phyloP scores from a whole-genome alignment of 495 filamentous ascomycete species.

The Thozetella sp. region DNA sequence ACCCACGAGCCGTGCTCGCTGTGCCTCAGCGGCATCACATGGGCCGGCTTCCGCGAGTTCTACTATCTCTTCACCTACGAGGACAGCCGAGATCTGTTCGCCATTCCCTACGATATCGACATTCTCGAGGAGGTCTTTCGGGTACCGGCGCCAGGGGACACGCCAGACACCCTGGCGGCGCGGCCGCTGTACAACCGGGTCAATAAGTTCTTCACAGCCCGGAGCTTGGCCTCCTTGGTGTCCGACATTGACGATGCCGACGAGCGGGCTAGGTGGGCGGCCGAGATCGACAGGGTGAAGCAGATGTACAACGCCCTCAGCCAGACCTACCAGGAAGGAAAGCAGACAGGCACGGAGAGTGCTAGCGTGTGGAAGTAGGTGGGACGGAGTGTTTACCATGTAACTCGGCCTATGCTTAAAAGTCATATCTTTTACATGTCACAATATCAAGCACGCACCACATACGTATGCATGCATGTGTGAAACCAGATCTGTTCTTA shows the following conservation, averaged over 20 bases:
- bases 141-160: conserved; percentile 26
- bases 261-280: conserved; percentile 16
- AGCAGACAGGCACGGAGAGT: conserved; percentile 28
- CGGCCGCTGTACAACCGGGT: conserved; percentile 35
- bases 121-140: conserved; percentile 41
- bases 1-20: conserved; percentile 45
- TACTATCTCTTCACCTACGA: conserved; percentile 47
- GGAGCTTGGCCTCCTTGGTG: conserved; percentile 31
- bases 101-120: conserved; percentile 42
- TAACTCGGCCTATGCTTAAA: too few species aligned
- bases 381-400: not conserved
- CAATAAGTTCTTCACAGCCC: conserved; percentile 42
- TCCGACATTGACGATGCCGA: conserved; percentile 20
- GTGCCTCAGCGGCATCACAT: conserved; percentile 40
- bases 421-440: not conserved
- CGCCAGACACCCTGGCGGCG: conserved; percentile 15
- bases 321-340: conserved; percentile 36
- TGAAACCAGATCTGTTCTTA: not conserved
- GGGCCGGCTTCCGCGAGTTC: conserved; percentile 43
- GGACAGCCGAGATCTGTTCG: conserved; percentile 37
- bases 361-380: conserved; percentile 39
- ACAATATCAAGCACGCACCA: not conserved
- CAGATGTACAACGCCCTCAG: conserved; percentile 32
- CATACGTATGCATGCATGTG: not conserved
- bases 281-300: conserved; percentile 34